A percentile compares a stretch with the other conserved stretches of the same genome.
Conservation (phyloP, 2,329 filamentous ascomycete genomes). For the Rhynchosporium graminicola region DNA sequence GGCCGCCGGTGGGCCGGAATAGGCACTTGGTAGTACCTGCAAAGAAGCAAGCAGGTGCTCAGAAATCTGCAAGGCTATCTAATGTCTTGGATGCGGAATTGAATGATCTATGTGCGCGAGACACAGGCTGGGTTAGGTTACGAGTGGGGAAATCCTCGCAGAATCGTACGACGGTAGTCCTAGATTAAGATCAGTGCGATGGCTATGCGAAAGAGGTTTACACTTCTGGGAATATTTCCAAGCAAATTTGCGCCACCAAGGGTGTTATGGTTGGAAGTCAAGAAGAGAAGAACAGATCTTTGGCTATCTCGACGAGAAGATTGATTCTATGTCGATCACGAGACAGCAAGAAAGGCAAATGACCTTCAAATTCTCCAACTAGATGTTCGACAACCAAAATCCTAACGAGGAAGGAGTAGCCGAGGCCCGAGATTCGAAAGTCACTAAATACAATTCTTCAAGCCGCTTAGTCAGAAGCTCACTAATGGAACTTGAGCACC, state of each 20-base stretch:
- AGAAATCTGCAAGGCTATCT: not conserved
- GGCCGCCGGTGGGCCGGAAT: slow-evolving; percentile 69
- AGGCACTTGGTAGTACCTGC: slow-evolving; percentile 66
- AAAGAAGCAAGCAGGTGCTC: not conserved
- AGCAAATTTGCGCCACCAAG: slow-evolving; percentile 56
- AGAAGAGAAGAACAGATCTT: slow-evolving; percentile 55
- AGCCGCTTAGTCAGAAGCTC: slow-evolving; percentile 68
- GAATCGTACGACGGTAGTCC: slow-evolving; percentile 63
- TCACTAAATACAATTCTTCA: slow-evolving; percentile 63
- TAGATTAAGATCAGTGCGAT: slow-evolving; percentile 68
- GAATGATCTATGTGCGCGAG: slow-evolving; percentile 58
- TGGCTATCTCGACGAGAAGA: slow-evolving; percentile 69
- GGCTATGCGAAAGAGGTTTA: slow-evolving; percentile 81
- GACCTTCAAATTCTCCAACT: slow-evolving; percentile 68
- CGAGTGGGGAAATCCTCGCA: slow-evolving; percentile 37
- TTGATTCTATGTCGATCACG: slow-evolving; percentile 61
- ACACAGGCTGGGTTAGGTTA: slow-evolving; percentile 54
- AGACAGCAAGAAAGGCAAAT: slow-evolving; percentile 53
- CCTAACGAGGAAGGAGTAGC: not conserved
- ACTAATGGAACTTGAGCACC: slow-evolving; percentile 66
- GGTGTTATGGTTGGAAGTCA: slow-evolving; percentile 63
- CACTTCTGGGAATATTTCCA: slow-evolving; percentile 63
- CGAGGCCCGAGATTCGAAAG: slow-evolving; percentile 29
- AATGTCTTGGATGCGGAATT: slow-evolving; percentile 60
- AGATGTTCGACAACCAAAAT: slow-evolving; percentile 59